Evolutionary conservation across 2,329 filamentous ascomycete genomes (phyloP).

Genomic region (Uncinocarpus reesii): DNA sequence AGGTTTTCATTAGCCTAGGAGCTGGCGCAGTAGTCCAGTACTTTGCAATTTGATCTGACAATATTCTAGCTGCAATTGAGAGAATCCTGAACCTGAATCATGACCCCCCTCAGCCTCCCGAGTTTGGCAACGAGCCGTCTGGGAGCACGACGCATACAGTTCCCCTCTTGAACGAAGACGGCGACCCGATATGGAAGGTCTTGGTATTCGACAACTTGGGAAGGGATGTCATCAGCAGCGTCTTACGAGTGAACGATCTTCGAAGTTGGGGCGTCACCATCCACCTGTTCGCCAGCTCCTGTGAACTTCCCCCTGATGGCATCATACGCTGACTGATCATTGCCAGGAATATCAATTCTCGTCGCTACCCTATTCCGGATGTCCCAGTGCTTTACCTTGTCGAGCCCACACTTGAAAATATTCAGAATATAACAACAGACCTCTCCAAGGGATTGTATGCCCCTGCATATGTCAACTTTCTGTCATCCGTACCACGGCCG

Average conservation of each 20-base stretch:
- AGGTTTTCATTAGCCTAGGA: slow-evolving; percentile 24
- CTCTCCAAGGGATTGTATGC: slow-evolving; percentile 80
- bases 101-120: slow-evolving; percentile 45
- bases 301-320: not conserved
- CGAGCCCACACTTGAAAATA: slow-evolving; percentile 72
- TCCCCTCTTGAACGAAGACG: slow-evolving; percentile 75
- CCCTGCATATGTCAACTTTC: slow-evolving; percentile 92
- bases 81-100: slow-evolving; percentile 94
- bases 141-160: slow-evolving; percentile 56
- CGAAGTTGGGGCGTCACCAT: slow-evolving; percentile 91
- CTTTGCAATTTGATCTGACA: not conserved
- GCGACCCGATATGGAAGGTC: slow-evolving; percentile 95
- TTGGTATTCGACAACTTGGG: slow-evolving; percentile 88
- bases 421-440: slow-evolving; percentile 73
- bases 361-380: slow-evolving; percentile 83
- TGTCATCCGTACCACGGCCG: slow-evolving; percentile 81
- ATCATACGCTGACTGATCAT: not conserved
- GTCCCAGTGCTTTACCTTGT: slow-evolving; percentile 95
- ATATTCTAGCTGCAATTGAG: slow-evolving; percentile 66
- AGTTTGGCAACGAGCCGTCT: slow-evolving; percentile 45
- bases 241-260: slow-evolving; percentile 85
- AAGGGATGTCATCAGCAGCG: slow-evolving; percentile 91
- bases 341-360: slow-evolving; percentile 63
- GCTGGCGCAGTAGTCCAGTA: not conserved
- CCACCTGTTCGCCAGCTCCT: slow-evolving; percentile 57